Base-by-base conservation (phyloP, 139 green algal genomes). In the Cymbomonas tetramitiformis region DNA sequence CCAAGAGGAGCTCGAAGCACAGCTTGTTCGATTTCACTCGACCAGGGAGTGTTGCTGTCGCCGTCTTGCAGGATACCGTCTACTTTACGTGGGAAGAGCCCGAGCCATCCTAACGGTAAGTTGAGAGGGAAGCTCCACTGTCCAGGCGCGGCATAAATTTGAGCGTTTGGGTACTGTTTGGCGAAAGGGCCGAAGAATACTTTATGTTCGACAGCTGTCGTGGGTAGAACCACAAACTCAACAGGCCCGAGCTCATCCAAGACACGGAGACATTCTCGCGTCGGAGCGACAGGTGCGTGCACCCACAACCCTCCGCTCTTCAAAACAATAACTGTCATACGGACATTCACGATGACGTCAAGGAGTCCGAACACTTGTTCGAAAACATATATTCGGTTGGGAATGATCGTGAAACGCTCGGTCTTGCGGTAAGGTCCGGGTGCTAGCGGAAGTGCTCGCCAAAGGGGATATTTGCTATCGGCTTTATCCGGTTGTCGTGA, bases 181-280 rank as follows among this genome's bases (percentile, higher is more conserved):
- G 60, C 38, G 43, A 81, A 81, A 23, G 73, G 67, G 6, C 51
- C 62, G 15, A 61, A 21, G 43, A 70, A 77, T 30, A 81, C 46
- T 49, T 81, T 81, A 62, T 81, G 73, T 67, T 81, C 73, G 51
- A 75, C 60, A 32, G 58, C 51, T 12, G 65, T 72, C n/a, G 73
- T 79, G 29, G 67, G 39, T 21, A 81, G 67, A 29, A 80, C 58
- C 19, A 79, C 71, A 62, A 72, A 67, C 43, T 58, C 19, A 32
- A 81, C 73, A 0, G 55, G 44, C 12, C 51, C 56, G 7, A 70
- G 21, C 50, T 73, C 71, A 18, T 50, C 19, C 9, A 81, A 30
- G 24, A 69, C 8, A 31, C 64, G 43, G 19, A 81, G 12, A 56
- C 71, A 79, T 58, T 81, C 71, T 2, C 47, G 21, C 23, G 73